A percentile compares a stretch with the other conserved stretches of the same genome.
Conservation (phyloP, 306 rosid species). For the Lathyrus sativus region DNA sequence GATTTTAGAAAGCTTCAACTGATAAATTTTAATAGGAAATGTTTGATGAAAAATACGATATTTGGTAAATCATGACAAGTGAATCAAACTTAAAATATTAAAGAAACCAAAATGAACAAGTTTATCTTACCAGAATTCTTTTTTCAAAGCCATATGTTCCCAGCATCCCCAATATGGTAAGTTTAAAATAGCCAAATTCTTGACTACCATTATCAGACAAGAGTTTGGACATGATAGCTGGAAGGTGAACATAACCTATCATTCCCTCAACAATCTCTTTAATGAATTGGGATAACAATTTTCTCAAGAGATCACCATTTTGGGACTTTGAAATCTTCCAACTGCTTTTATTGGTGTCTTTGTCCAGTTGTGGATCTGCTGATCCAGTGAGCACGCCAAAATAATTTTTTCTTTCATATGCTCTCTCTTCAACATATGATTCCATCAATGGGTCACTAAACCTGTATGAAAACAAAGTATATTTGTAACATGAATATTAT, state of each 20-base stretch:
- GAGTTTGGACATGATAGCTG: conserved; percentile 92
- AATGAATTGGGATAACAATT: conserved; percentile 78
- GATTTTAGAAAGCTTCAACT: no score
- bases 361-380: conserved; percentile 47
- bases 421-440: conserved; percentile 49
- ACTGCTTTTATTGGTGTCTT: conserved; percentile 51
- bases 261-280: conserved; percentile 96
- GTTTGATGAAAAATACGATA: no score
- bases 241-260: conserved; percentile 94
- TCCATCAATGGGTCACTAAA: conserved; percentile 88
- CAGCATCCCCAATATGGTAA: conserved; percentile 92
- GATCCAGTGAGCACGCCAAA: conserved; percentile 48
- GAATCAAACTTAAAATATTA: conserved; percentile 22
- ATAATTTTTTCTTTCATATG: conserved; percentile 48
- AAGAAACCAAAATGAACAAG: conserved; percentile 10
- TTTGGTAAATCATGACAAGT: no score
- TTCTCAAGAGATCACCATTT: conserved; percentile 65
- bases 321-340: conserved; percentile 76
- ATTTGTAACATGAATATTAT: no score
- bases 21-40: no score
- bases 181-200: conserved; percentile 94
- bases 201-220: conserved; percentile 90
- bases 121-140: conserved; percentile 81
- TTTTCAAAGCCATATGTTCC: conserved; percentile 95
- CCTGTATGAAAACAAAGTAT: conserved; percentile 47